These are phyloP conservation scores for Stramenopiles sp. DNA, from an alignment of 352 stramenopile genomes.

Conservation along the genomic window DNA sequence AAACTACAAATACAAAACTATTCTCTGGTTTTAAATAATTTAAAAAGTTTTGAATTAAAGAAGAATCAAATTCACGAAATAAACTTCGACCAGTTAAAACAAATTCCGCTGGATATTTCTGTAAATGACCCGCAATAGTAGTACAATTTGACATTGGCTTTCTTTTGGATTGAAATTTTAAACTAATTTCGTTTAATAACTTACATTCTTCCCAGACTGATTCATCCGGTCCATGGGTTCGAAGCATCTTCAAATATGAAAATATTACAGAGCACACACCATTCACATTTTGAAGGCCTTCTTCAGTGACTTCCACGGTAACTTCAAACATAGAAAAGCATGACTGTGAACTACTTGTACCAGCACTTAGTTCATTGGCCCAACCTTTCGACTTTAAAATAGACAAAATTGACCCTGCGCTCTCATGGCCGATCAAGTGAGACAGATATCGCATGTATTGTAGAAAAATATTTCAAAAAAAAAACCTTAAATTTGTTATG, in stretches of 20 bases:
- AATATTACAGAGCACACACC: slow-evolving; percentile 24
- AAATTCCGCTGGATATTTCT: slow-evolving; percentile 18
- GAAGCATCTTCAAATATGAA: slow-evolving; percentile 20
- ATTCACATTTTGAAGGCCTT: slow-evolving; percentile 22
- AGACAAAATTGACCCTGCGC: slow-evolving; percentile 22
- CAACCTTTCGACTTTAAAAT: slow-evolving; percentile 19
- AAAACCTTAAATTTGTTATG: too few relatives aligned
- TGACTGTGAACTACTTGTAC: slow-evolving; percentile 19
- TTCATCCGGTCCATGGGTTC: slow-evolving; percentile 14
- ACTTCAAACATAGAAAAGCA: slow-evolving; percentile 29
- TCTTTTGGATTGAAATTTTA: slow-evolving; percentile 20
- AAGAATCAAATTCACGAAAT: not conserved
- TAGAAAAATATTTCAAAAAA: too few relatives aligned
- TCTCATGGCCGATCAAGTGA: slow-evolving; percentile 31
- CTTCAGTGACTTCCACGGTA: slow-evolving; percentile 23
- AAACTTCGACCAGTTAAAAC: slow-evolving; percentile 20
- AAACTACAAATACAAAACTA: not conserved
- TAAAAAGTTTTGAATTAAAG: not conserved
- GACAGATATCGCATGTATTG: too few relatives aligned
- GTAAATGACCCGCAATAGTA: slow-evolving; percentile 17
- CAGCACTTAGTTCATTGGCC: slow-evolving; percentile 27
- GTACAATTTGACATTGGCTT: slow-evolving; percentile 19
- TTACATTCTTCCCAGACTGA: slow-evolving; percentile 21
- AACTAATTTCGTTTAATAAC: slow-evolving; percentile 15
- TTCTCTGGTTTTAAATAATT: not conserved